Conservation (phyloP, 2,329 filamentous ascomycete species). For the Purpureocillium takamizusanense region DNA sequence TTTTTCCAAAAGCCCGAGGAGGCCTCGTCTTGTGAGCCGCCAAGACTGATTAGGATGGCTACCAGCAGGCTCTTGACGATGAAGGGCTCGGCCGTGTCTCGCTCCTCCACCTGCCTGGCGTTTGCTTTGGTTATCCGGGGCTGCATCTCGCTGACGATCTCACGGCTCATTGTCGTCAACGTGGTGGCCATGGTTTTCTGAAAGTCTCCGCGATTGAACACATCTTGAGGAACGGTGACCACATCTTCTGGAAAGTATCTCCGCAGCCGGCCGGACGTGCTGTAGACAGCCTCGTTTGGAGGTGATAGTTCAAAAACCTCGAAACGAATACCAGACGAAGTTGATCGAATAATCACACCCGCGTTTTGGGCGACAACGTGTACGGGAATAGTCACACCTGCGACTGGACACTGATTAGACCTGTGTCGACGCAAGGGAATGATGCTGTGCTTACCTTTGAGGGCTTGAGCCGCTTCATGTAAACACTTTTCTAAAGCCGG, state of each 20-base stretch:
- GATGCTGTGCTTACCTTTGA: conserved; percentile 2
- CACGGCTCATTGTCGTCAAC: conserved; percentile 16
- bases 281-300: conserved; percentile 14
- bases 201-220: conserved; percentile 11
- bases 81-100: conserved; percentile 38
- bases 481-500: neutral
- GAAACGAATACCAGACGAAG: conserved; percentile 11
- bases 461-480: neutral
- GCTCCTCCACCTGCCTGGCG: conserved; percentile 23
- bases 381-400: conserved; percentile 6
- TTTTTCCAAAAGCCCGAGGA: conserved; percentile 36
- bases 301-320: conserved; percentile 26
- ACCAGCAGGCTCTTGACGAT: conserved; percentile 39
- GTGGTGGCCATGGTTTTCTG: conserved; percentile 8
- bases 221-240: conserved; percentile 9
- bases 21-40: conserved; percentile 19
- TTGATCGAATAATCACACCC: conserved; percentile 20
- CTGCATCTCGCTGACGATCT: conserved; percentile 11
- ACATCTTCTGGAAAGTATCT: conserved; percentile 17
- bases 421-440: too few species aligned
- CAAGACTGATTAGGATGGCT: conserved; percentile 24
- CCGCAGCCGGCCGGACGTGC: conserved; percentile 18
- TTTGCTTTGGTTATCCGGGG: conserved; percentile 26
- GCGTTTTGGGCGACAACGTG: conserved; percentile 25
- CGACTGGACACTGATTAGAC: too few species aligned